Conservation (phyloP, 2,329 filamentous ascomycete species). For the Cercospora janseana region DNA sequence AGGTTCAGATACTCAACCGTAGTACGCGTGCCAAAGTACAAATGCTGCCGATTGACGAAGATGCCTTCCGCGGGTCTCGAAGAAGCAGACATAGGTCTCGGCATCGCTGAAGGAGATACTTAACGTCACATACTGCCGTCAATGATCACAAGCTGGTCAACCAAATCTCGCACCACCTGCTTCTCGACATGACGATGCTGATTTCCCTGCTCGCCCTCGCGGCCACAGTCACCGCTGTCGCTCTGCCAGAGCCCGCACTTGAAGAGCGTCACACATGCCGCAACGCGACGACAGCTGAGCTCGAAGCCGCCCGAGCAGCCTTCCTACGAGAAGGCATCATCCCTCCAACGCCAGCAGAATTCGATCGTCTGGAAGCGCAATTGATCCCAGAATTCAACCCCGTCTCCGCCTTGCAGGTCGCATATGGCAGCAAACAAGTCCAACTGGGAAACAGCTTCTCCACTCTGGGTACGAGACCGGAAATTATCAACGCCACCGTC, state of each 20-base stretch:
- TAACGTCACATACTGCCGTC: too few species aligned
- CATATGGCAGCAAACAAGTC: conserved; percentile 25
- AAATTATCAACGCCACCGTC: background rate
- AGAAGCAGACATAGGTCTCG: too few species aligned
- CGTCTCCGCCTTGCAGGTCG: conserved; percentile 17
- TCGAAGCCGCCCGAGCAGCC: conserved; percentile 18
- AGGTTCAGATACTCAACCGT: background rate
- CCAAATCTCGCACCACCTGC: too few species aligned
- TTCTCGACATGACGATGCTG: conserved; percentile 19
- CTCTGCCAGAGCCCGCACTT: conserved; percentile 1
- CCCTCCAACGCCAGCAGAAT: conserved; percentile 17
- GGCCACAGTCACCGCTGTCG: conserved; percentile 18
- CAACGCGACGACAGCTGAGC: conserved; percentile 14
- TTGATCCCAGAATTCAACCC: conserved; percentile 27
- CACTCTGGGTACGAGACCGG: conserved; percentile 14
- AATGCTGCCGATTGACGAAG: background rate
- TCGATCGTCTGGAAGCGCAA: conserved; percentile 10
- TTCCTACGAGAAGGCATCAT: conserved; percentile 25
- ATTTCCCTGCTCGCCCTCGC: conserved; percentile 19
- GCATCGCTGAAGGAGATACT: background rate
- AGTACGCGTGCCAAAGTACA: background rate
- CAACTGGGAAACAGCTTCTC: conserved; percentile 27
- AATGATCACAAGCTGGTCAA: too few species aligned
- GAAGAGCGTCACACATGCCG: conserved; percentile 20
- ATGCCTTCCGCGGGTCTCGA: too few species aligned